phyloP scores from a whole-genome alignment of 768 basidiomycete species.

The Imleria badia region DNA sequence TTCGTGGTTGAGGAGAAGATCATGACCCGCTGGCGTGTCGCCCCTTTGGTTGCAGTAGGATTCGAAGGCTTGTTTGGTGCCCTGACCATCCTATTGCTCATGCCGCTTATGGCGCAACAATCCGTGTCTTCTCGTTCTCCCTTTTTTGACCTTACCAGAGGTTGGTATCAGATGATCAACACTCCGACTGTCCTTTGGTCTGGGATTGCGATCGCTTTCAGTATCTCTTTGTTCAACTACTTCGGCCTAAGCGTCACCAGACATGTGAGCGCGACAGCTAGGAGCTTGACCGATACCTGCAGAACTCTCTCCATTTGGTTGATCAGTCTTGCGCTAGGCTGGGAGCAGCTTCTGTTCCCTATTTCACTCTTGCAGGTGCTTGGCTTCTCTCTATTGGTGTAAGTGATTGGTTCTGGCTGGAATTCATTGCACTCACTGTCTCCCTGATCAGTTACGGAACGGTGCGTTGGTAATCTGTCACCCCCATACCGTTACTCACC shows the following conservation, averaged over 20 bases:
- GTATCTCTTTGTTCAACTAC: conserved; percentile 83
- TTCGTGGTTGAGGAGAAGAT: conserved; percentile 98
- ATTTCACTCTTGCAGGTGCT: conserved; percentile 78
- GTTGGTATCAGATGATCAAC: conserved; percentile 85
- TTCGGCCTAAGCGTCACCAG: conserved; percentile 92
- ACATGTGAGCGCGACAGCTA: conserved; percentile 89
- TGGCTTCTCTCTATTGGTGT: conserved; percentile 90
- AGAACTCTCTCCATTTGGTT: conserved; percentile 97
- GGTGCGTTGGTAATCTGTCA: conserved; percentile 40
- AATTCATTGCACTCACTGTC: conserved; percentile 10
- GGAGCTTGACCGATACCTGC: conserved; percentile 92
- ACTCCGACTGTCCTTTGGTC: conserved; percentile 71
- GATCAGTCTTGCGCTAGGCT: conserved; percentile 83
- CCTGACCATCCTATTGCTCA: conserved; percentile 69
- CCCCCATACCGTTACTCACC: conserved; percentile 6
- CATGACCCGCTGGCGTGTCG: conserved; percentile 81
- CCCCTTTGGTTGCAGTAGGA: conserved; percentile 91
- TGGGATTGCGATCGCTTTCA: conserved; percentile 68
- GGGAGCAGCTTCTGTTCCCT: conserved; percentile 85
- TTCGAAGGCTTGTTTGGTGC: conserved; percentile 93
- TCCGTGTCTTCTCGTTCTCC: conserved; percentile 60
- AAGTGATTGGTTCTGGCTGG: conserved; percentile 37
- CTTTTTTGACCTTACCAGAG: conserved; percentile 86
- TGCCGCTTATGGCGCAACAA: conserved; percentile 78
- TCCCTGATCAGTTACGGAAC: conserved; percentile 71